These are phyloP conservation scores for Metarhizium brunneum DNA, from an alignment of 2,329 filamentous ascomycete species.

Conservation along the genomic window DNA sequence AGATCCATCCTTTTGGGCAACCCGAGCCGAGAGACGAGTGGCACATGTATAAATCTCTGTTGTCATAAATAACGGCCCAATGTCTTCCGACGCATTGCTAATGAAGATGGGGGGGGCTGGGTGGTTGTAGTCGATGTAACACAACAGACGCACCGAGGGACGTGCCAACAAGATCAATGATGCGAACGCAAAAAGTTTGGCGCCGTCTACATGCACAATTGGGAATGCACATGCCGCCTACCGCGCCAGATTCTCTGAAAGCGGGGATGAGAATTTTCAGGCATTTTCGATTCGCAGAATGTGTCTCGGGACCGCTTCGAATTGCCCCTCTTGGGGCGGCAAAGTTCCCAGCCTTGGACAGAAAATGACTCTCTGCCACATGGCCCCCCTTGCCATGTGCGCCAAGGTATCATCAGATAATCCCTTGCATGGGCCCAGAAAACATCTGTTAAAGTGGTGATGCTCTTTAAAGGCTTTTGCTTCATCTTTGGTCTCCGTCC, in stretches of 20 bases:
- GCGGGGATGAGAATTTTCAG: background rate
- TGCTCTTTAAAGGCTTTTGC: background rate
- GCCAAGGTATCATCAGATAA: too few relatives aligned
- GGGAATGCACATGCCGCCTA: background rate
- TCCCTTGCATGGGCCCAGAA: background rate
- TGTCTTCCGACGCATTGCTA: too few relatives aligned
- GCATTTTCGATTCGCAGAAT: too few relatives aligned
- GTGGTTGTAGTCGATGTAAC: too few relatives aligned
- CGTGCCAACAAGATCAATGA: too few relatives aligned
- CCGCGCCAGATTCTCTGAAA: background rate
- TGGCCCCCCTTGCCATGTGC: background rate
- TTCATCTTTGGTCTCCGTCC: background rate
- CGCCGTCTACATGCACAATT: background rate
- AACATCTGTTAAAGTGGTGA: background rate
- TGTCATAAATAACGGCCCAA: too few relatives aligned
- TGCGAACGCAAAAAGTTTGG: too few relatives aligned
- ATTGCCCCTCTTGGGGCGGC: background rate
- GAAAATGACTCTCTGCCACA: background rate
- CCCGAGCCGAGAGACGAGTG: too few relatives aligned
- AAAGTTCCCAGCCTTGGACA: background rate
- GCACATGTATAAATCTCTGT: too few relatives aligned
- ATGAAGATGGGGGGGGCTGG: too few relatives aligned
- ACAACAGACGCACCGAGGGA: too few relatives aligned
- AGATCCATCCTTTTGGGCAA: too few relatives aligned
- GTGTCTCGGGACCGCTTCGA: background rate